Conservation (phyloP, 306 rosid species). For the Cucurbita pepo region DNA sequence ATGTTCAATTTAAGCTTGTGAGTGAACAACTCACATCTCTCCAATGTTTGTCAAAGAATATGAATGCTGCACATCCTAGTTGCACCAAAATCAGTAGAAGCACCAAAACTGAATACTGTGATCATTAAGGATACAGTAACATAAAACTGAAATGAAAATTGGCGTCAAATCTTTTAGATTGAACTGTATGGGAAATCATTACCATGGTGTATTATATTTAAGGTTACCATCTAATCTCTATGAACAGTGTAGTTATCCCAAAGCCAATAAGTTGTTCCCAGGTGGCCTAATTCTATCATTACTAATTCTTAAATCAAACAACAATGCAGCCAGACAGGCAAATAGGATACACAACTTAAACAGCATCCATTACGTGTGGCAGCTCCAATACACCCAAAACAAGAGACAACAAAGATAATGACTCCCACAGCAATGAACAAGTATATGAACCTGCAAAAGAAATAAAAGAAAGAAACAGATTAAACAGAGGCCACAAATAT, state of each 20-base stretch:
- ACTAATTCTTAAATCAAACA: background rate
- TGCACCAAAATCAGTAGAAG: conserved; percentile 60
- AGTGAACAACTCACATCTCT: conserved; percentile 41
- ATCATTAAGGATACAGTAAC: conserved; percentile 40
- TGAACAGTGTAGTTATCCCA: background rate
- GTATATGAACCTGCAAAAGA: conserved; percentile 73
- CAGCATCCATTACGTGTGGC: conserved; percentile 67
- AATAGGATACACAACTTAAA: conserved; percentile 80
- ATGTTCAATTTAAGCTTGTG: conserved; percentile 9
- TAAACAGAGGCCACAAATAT: conserved; percentile 2
- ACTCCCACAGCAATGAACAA: conserved; percentile 70
- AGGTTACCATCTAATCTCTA: background rate
- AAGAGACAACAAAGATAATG: conserved; percentile 55
- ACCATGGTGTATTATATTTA: background rate
- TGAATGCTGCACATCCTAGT: conserved; percentile 73
- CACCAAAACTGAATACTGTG: conserved; percentile 60
- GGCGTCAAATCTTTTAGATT: background rate
- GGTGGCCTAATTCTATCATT: background rate
- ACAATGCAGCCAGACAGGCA: background rate
- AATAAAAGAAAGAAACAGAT: background rate
- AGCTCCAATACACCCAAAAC: conserved; percentile 77
- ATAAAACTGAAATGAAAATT: background rate
- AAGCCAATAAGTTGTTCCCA: background rate
- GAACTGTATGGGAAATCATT: background rate
- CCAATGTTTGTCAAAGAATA: conserved; percentile 85